phyloP scores from a whole-genome alignment of 2,329 filamentous ascomycete genomes.

The Lachnellula cervina region DNA sequence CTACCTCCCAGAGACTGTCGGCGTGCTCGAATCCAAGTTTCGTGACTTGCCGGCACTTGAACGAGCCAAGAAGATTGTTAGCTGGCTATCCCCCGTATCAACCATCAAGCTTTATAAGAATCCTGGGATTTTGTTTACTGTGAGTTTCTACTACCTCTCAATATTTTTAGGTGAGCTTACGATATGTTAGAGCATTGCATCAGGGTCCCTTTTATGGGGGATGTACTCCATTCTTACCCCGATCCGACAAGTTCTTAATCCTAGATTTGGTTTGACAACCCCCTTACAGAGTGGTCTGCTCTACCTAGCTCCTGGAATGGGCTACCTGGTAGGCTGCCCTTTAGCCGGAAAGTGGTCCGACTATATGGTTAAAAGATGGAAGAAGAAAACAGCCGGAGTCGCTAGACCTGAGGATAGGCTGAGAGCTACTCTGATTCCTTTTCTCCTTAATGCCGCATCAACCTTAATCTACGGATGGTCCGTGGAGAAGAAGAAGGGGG shows the following conservation, averaged over 20 bases:
- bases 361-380: slow-evolving; percentile 36
- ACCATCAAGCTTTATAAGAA: slow-evolving; percentile 15
- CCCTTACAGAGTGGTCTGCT: slow-evolving; percentile 62
- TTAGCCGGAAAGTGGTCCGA: slow-evolving; percentile 52
- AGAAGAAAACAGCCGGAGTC: slow-evolving; percentile 32
- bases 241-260: slow-evolving; percentile 63
- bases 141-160: background rate
- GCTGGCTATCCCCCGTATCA: slow-evolving; percentile 19
- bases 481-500: slow-evolving; percentile 31
- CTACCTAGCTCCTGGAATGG: slow-evolving; percentile 63
- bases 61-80: background rate
- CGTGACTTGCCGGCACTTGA: background rate
- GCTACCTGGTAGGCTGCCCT: slow-evolving; percentile 61
- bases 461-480: slow-evolving; percentile 36
- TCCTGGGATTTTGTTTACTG: slow-evolving; percentile 26
- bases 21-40: background rate
- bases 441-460: slow-evolving; percentile 31
- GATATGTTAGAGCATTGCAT: background rate
- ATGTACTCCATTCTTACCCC: slow-evolving; percentile 53
- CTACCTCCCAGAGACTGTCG: background rate
- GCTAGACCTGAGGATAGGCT: slow-evolving; percentile 32
- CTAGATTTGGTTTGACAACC: slow-evolving; percentile 59
- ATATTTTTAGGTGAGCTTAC: background rate
- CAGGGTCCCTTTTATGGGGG: background rate
- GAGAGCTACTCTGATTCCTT: slow-evolving; percentile 29